Base-by-base conservation (phyloP, 495 filamentous ascomycete species). In the Bacidia gigantensis region DNA sequence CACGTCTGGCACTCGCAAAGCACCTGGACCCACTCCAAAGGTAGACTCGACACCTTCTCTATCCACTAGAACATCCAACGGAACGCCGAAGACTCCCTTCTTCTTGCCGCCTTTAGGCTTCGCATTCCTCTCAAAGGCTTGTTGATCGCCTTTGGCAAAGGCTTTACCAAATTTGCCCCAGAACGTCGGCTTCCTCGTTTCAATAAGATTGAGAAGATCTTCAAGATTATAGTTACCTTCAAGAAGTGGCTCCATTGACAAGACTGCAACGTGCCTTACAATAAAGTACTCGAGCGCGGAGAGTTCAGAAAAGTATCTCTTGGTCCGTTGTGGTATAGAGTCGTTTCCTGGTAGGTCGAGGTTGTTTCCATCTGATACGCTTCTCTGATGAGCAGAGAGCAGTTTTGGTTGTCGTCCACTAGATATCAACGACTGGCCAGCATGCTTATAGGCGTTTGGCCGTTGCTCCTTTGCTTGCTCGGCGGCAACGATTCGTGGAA, bases 101-200 rank as follows among this genome's bases (percentile, higher is more conserved):
- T 93, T 95, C 65, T 94, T 93, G 56, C 74, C 77, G 26, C 65
- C 76, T 61, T 89, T 92, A 57, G 79, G 79, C 50, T 76, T 76
- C 56, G 93, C 88, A 50, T 77, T 77, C 60, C 93, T 87, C 46
- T 69, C 71, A 73, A 98, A 98, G 11, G 89, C 90, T 38, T 50
- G 47, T 17, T 38, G 21, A 18, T 50, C 88, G 50, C 76, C 77
- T 60, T 94, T 87, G 42, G 68, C 71, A 73, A 98, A 98, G 11
- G 89, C 90, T 60, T 94, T 94, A 48, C 90, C 90, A 53, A 97
- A 94, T 60, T 94, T 94, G 58, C 86, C 87, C 92, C 92, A 99
- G 69, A 97, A 94, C 2, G 84, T 96, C 10, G 85, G 81, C 61
- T 95, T 92, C 58, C 83, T 82, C 14, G 86, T 89, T 62, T 97